Conservation (phyloP, 2,329 filamentous ascomycete genomes). For the Fusarium chaquense region DNA sequence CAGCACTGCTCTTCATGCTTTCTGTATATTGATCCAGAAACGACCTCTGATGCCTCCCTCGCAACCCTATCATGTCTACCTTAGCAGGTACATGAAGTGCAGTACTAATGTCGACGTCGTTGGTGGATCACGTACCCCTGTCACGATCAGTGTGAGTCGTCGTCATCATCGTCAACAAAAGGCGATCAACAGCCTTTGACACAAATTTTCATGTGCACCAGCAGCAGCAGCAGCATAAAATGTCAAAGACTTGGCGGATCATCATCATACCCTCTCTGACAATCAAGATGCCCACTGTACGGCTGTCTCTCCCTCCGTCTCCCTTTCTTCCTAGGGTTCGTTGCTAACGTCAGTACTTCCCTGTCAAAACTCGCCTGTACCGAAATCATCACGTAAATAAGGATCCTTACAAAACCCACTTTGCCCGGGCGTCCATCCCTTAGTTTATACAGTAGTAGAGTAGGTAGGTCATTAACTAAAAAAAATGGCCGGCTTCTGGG, state of each 20-base stretch:
- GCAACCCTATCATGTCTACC: background rate
- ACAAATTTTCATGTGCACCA: background rate
- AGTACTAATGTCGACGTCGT: background rate
- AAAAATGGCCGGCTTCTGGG: background rate
- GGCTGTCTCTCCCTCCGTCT: slow-evolving; percentile 15
- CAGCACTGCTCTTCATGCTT: background rate
- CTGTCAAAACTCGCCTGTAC: slow-evolving; percentile 9
- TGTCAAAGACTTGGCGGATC: background rate
- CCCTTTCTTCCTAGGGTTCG: background rate
- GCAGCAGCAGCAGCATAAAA: background rate
- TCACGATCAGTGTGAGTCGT: slow-evolving; percentile 29
- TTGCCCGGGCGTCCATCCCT: background rate
- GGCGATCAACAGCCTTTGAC: background rate
- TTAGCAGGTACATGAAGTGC: background rate
- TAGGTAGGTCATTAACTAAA: background rate
- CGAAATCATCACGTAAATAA: slow-evolving; percentile 10
- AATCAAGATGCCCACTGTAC: background rate
- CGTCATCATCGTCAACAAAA: slow-evolving; percentile 31
- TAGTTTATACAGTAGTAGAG: background rate
- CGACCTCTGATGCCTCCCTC: background rate
- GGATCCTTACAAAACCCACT: slow-evolving; percentile 5
- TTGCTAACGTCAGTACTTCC: slow-evolving; percentile 11
- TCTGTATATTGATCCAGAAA: background rate
- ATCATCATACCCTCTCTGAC: background rate
- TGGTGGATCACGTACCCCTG: slow-evolving; percentile 23